A percentile compares a stretch with the other conserved stretches of the same genome.
phyloP scores from a whole-genome alignment of 495 filamentous ascomycete genomes.

The Hypoxylon perforatum region DNA sequence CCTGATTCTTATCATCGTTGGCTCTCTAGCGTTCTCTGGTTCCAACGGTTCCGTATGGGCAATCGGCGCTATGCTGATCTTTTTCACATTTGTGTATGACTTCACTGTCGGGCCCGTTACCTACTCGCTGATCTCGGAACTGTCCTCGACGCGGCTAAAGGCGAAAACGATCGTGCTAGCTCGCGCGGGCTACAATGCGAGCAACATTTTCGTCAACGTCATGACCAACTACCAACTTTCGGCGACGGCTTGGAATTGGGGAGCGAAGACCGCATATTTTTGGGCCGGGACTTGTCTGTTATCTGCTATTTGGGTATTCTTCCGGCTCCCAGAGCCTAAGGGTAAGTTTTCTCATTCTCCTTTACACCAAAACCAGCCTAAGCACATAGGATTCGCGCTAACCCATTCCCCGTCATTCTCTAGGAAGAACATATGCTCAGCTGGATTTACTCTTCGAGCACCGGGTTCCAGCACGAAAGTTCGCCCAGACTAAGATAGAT shows the following conservation, averaged over 20 bases:
- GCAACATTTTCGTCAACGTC: constrained; percentile 56
- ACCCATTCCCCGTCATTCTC: background rate
- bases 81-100: constrained; percentile 65
- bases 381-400: background rate
- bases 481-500: constrained; percentile 43
- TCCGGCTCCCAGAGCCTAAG: constrained; percentile 51
- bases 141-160: constrained; percentile 63
- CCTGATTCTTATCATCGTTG: constrained; percentile 53
- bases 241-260: constrained; percentile 64
- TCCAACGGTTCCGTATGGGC: constrained; percentile 43
- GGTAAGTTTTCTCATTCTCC: constrained; percentile 12
- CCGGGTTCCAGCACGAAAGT: constrained; percentile 53
- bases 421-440: constrained; percentile 58
- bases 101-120: constrained; percentile 66
- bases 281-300: constrained; percentile 62
- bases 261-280: constrained; percentile 59
- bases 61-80: constrained; percentile 61
- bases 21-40: constrained; percentile 44
- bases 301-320: constrained; percentile 51
- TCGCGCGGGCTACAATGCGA: constrained; percentile 63
- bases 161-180: constrained; percentile 67
- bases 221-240: constrained; percentile 63
- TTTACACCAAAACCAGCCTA: no score
- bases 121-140: constrained; percentile 66
- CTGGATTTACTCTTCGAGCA: constrained; percentile 63